Percentiles rank a stretch among this genome's conserved stretches.
Evolutionary conservation across 129 eudicot species (phyloP).

Genomic region (Rutidosis leptorrhynchoides): DNA sequence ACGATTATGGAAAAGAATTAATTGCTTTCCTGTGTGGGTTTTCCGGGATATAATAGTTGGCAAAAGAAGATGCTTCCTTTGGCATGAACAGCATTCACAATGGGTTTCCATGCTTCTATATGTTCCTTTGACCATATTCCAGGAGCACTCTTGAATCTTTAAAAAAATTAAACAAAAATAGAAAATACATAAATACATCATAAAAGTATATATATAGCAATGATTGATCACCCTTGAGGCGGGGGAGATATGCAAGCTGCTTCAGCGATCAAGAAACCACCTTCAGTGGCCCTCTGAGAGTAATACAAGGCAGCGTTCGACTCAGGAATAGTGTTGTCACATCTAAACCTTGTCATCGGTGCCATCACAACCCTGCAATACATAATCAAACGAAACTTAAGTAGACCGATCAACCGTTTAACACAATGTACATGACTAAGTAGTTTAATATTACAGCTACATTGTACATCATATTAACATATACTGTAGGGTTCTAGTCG

Average conservation of each 20-base stretch:
- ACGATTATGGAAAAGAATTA: too few species aligned
- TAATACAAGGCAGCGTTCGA: slow-evolving; percentile 37
- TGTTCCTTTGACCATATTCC: slow-evolving; percentile 54
- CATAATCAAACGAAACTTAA: neutral
- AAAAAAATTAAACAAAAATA: neutral
- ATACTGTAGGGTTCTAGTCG: neutral
- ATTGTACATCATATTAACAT: too few species aligned
- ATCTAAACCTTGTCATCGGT: slow-evolving; percentile 45
- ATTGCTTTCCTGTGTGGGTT: too few species aligned
- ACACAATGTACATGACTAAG: neutral
- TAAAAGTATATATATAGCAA: neutral
- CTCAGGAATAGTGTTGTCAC: slow-evolving; percentile 31
- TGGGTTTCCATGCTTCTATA: slow-evolving; percentile 51
- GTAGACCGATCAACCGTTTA: neutral
- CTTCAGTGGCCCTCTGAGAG: slow-evolving; percentile 39
- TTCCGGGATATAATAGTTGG: slow-evolving; percentile 53
- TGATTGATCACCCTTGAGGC: slow-evolving; percentile 28
- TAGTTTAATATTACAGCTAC: too few species aligned
- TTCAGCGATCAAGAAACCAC: slow-evolving; percentile 41
- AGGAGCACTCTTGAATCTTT: slow-evolving; percentile 27
- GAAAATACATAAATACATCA: neutral
- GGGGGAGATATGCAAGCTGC: slow-evolving; percentile 36
- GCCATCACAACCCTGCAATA: slow-evolving; percentile 40
- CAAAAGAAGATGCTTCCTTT: slow-evolving; percentile 49
- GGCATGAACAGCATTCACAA: slow-evolving; percentile 51